Evolutionary conservation across 805 yeast species (phyloP), one percentile per base, ranked within the genome.

Genomic region (Blastobotrys attinorum): DNA sequence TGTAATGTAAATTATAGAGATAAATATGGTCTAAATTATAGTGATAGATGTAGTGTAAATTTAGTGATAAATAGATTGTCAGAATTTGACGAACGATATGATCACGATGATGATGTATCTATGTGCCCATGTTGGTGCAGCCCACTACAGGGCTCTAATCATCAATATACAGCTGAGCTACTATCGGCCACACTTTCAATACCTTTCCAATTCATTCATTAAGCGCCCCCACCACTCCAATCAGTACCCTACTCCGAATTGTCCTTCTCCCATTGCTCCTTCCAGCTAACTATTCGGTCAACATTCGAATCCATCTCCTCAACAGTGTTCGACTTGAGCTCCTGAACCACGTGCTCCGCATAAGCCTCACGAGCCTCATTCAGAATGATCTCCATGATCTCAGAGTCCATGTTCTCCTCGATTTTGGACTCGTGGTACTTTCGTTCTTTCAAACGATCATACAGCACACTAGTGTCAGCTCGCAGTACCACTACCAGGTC

Each of bases 381-480:
- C 37, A 79, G 64, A 13, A 92, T 76, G 11, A 90, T 85, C 53
- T 89, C 90, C 97, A 92, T 92, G 51, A 92, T 92, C 64, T 92
- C 99, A 47, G 95, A 94, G 62, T 92, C 98, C 37, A 92, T 66
- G 59, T 92, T 92, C 57, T 92, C 99, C 45, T 81, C 82, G 50
- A 92, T 77, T 64, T 92, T 92, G 47, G 74, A 71, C 48, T 85
- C 82, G 43, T 81, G 77, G 59, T 92, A 92, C 4, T 81, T 83
- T 61, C 98, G 75, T 47, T 76, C 73, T 48, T 70, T 68, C 53
- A 92, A 69, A 55, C 99, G 72, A 42, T 87, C 95, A 62, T 73
- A 83, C 21, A 92, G 72, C 1, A 69, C 62, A 13, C 79, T 65
- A 56, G 84, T 87, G 56, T 84, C 83, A 37, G 95, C 80, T 51